Evolutionary conservation across 2,329 filamentous ascomycete species (phyloP), one percentile per base, ranked within the genome.

Genomic region (Lasiodiplodia hormozganensis): DNA sequence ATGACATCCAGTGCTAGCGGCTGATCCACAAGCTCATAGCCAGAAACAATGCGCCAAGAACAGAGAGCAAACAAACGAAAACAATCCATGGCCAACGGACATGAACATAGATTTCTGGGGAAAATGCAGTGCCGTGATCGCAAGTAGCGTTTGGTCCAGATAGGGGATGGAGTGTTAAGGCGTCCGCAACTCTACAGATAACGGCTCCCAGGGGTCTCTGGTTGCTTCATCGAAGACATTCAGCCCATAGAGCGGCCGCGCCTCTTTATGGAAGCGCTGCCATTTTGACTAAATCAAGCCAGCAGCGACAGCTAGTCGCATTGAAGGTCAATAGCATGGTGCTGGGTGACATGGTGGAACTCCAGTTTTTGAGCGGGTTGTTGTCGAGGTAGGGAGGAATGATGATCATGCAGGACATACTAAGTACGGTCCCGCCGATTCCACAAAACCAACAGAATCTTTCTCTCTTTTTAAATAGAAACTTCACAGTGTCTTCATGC

Each of bases 31-130:
- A 11, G 31, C 31, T 38, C 31, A 38, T 6, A 2, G 7, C 31
- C 25, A 66, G 38, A 16, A 66, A 66, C 12, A 57, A 3, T 3
- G 38, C 34, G 12, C 34, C 53, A 11, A 57, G 64, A 2, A 66
- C 14, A 11, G 31, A 36, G 2, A 66, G 64, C 12, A 40, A 8
- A 2, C 0, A 36, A 2, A 52, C 52, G 1, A 66, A 28, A 8
- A 57, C 6, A 4, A 66, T n/a, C 52, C 64, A 66, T 25, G 21
- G 12, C 64, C 52, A 66, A 12, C 52, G 64, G 14, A 57, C 38
- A 12, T 31, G 36, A 21, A 56, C 38, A 31, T 31, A 56, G 25
- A 36, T 12, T 4, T 36, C 60, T 21, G 28, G 21, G 2, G 14
- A 12, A 18, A 16, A 36, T 7, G 47, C 18, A 8, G 14, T 23